A percentile compares a stretch with the other conserved stretches of the same genome.
These are phyloP conservation scores for Pyrus betulifolia DNA, from an alignment of 306 rosid genomes.

Conservation along the genomic window DNA sequence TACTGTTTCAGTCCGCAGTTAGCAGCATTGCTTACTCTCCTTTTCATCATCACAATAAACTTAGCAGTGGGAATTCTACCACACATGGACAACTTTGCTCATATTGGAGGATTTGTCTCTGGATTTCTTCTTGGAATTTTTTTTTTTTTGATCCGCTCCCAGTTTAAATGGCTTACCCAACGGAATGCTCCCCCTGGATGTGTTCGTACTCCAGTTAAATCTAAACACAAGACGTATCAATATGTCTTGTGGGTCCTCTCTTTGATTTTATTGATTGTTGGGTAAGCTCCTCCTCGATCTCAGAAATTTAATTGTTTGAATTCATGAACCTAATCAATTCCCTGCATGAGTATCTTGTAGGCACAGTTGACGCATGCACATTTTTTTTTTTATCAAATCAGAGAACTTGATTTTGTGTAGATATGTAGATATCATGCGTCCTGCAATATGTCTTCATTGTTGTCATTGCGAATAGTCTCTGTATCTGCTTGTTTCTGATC, in stretches of 20 bases:
- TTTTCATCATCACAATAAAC: constrained; percentile 47
- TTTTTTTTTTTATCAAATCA: background rate
- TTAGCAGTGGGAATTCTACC: constrained; percentile 82
- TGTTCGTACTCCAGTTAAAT: constrained; percentile 25
- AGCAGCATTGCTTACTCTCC: constrained; percentile 58
- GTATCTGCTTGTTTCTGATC: background rate
- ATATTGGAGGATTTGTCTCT: constrained; percentile 75
- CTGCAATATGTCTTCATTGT: no score
- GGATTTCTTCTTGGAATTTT: constrained; percentile 85
- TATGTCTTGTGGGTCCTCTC: constrained; percentile 57
- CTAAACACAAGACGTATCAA: constrained; percentile 66
- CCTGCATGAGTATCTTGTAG: background rate
- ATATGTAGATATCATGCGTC: background rate
- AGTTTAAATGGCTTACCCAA: constrained; percentile 58
- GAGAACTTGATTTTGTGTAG: constrained; percentile 5
- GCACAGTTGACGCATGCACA: background rate
- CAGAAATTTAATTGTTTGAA: background rate
- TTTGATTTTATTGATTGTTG: constrained; percentile 39
- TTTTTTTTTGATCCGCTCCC: constrained; percentile 70
- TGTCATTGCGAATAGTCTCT: no score
- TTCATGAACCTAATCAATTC: background rate
- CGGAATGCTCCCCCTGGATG: constrained; percentile 19
- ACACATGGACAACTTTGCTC: constrained; percentile 86
- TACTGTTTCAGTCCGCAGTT: constrained; percentile 38
- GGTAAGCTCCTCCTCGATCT: constrained; percentile 27